Conservation (phyloP, 2,329 filamentous ascomycete genomes). For the Neodidymelliopsis sp. region DNA sequence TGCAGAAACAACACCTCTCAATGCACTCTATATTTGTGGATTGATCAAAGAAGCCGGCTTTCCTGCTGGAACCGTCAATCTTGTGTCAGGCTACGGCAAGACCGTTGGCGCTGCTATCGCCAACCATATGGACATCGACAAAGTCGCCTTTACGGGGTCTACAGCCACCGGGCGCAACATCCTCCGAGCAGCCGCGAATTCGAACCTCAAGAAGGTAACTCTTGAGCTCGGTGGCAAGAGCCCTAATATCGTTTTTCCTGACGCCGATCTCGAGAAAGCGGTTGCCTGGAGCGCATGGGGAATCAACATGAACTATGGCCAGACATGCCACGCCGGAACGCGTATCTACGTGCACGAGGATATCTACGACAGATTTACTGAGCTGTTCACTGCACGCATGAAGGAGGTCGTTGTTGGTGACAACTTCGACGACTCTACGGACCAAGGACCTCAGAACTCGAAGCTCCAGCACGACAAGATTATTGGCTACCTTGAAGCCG, state of each 20-base stretch:
- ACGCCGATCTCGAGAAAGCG: slow-evolving; percentile 54
- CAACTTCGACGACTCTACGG: slow-evolving; percentile 37
- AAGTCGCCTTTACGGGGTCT: slow-evolving; percentile 54
- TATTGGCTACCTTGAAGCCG: slow-evolving; percentile 8
- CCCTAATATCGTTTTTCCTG: slow-evolving; percentile 55
- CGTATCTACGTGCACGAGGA: slow-evolving; percentile 51
- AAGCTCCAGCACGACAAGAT: slow-evolving; percentile 23
- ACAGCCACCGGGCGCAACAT: slow-evolving; percentile 38
- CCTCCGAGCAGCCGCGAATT: slow-evolving; percentile 26
- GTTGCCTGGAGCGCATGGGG: slow-evolving; percentile 45
- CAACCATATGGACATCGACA: slow-evolving; percentile 50
- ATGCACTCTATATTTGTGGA: slow-evolving; percentile 28
- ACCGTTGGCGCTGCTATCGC: slow-evolving; percentile 48
- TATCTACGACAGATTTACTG: slow-evolving; percentile 49
- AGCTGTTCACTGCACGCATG: slow-evolving; percentile 46
- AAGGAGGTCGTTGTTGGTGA: slow-evolving; percentile 41
- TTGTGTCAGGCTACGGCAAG: slow-evolving; percentile 64
- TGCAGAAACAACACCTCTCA: slow-evolving; percentile 35
- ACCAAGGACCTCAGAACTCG: slow-evolving; percentile 48
- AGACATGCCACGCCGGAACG: slow-evolving; percentile 49
- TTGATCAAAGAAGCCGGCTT: slow-evolving; percentile 53
- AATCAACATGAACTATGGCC: slow-evolving; percentile 49
- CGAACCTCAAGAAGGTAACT: slow-evolving; percentile 54
- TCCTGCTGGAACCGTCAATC: slow-evolving; percentile 67
- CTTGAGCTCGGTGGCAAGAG: slow-evolving; percentile 56